Evolutionary conservation across 345 rosid species (phyloP), one percentile per base, ranked within the genome.

Genomic region (Lepidium africanum): DNA sequence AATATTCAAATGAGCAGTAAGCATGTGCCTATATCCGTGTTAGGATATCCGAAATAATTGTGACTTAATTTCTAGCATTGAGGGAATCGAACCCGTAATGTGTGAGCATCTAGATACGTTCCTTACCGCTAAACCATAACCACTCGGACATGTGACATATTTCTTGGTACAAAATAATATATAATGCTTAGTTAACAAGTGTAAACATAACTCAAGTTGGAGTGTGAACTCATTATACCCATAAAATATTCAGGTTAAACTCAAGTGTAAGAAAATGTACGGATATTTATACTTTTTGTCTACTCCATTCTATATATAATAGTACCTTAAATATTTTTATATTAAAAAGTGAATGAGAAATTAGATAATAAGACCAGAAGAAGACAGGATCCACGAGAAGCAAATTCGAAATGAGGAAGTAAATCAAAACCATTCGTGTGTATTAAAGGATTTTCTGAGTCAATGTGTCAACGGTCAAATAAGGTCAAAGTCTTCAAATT

Each of bases 401-500:
- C 14, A 2, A 19, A 9, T 7, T 2, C 9, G n/a, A n/a, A 32
- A 11, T 48, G 47, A 2, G n/a, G 21, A 70, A 51, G 40, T 16
- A 56, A 58, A 65, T 61, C 61, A 59, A n/a, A 58, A 57, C 77
- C 77, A 61, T 55, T 73, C 72, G 68, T 66, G 68, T 38, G 68
- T 38, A 42, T 63, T 10, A 19, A 7, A 16, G 35, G 46, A 7
- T 52, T 73, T 49, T 41, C 16, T 6, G 61, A 50, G 77, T 73
- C 72, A 73, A 49, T 23, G 47, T 30, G 77, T 73, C 77, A 66
- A 67, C 50, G 77, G 72, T 73, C 68, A 65, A 35, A 65, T 54
- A 40, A 27, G 15, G 77, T 73, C 77, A 66, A 73, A 59, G 72
- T 67, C 72, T 59, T 52, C 17, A 12, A 65, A 56, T 56, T 11